phyloP scores from a whole-genome alignment of 441 rosid genomes.

The Erodium trifolium region DNA sequence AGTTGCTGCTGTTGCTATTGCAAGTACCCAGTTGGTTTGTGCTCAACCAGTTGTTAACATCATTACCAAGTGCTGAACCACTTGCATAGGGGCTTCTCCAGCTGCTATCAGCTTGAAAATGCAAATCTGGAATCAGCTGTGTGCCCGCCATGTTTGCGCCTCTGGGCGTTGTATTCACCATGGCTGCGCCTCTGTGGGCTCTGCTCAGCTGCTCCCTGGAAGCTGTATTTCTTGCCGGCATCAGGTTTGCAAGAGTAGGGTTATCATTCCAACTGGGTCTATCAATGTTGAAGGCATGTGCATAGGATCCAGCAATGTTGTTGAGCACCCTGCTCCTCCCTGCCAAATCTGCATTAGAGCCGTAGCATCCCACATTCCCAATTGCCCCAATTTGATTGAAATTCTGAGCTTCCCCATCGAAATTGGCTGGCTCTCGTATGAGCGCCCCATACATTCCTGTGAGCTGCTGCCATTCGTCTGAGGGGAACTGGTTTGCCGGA shows the following conservation, averaged over 20 bases:
- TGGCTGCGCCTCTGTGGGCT: conserved; percentile 18
- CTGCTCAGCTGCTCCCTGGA: conserved; percentile 22
- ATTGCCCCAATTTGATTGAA: conserved; percentile 20
- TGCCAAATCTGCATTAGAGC: conserved; percentile 17
- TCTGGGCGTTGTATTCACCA: conserved; percentile 17
- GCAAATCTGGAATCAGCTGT: conserved; percentile 21
- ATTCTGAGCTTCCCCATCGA: conserved; percentile 23
- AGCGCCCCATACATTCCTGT: conserved; percentile 23
- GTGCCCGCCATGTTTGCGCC: neutral
- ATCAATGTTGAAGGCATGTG: conserved; percentile 21
- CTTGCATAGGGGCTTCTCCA: conserved; percentile 18
- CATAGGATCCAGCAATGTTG: conserved; percentile 30
- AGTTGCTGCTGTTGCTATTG: neutral
- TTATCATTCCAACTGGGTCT: conserved; percentile 19
- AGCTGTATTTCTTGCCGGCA: conserved; percentile 26
- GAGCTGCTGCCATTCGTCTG: conserved; percentile 9
- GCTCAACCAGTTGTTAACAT: conserved; percentile 16
- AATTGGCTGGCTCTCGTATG: conserved; percentile 23
- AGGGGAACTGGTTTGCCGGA: conserved; percentile 8
- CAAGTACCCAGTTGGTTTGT: conserved; percentile 3
- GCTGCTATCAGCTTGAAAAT: conserved; percentile 25
- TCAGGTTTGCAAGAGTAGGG: conserved; percentile 22
- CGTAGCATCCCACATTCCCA: conserved; percentile 22
- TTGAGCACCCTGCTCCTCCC: conserved; percentile 26
- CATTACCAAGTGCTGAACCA: conserved; percentile 1